Conservation (phyloP, 2,329 filamentous ascomycete genomes). For the Xylariaceae sp. region DNA sequence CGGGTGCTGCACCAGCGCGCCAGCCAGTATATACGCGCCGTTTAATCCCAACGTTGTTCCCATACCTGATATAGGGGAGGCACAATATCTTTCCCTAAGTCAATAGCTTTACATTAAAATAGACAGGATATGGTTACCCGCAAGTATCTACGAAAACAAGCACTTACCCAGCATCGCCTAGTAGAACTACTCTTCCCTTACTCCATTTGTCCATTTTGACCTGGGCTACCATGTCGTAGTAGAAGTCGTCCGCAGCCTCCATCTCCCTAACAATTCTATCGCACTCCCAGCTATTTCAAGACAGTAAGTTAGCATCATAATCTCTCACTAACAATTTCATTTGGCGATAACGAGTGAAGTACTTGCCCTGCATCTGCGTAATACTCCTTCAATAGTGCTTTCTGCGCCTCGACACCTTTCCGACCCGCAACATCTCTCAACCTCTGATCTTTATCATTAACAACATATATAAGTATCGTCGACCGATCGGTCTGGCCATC, state of each 20-base stretch:
- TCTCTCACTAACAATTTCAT: too few species aligned
- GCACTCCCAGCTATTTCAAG: slow-evolving; percentile 16
- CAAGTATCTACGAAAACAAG: slow-evolving; percentile 17
- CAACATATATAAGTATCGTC: not conserved
- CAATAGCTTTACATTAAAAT: not conserved
- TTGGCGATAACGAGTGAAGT: not conserved
- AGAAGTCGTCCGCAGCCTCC: slow-evolving; percentile 17
- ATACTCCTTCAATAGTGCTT: not conserved
- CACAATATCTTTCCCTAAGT: not conserved
- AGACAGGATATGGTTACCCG: too few species aligned
- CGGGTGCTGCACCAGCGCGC: slow-evolving; percentile 20
- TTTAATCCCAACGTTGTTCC: slow-evolving; percentile 17
- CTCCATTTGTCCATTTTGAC: slow-evolving; percentile 19
- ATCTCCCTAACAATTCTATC: slow-evolving; percentile 14
- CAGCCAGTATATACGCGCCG: slow-evolving; percentile 24
- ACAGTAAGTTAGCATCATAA: too few species aligned
- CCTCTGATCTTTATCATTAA: not conserved
- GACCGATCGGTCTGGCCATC: not conserved
- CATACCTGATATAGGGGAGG: slow-evolving; percentile 11
- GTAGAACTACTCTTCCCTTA: slow-evolving; percentile 22
- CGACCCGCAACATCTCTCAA: not conserved
- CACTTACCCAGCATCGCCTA: slow-evolving; percentile 28
- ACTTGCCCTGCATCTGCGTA: not conserved
- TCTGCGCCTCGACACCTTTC: not conserved
- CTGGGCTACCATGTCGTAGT: slow-evolving; percentile 20